Percentiles rank a stretch among this genome's conserved stretches.
phyloP scores from a whole-genome alignment of 805 yeast genomes.

The Pichia manshurica region DNA sequence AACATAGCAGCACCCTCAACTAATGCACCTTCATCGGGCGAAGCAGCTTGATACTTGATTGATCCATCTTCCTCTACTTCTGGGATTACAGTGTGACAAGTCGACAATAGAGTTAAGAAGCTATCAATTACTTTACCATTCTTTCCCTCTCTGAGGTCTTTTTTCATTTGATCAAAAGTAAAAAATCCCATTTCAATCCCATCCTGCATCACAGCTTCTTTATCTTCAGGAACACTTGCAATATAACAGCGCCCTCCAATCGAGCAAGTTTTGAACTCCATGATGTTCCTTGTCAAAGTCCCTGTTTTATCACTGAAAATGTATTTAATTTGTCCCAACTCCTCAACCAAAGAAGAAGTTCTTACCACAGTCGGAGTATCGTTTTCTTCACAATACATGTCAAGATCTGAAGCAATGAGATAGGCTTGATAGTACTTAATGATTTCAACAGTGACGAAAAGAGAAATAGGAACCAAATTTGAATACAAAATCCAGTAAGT shows the following conservation, averaged over 20 bases:
- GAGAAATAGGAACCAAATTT: constrained; percentile 93
- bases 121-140: constrained; percentile 58
- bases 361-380: constrained; percentile 95
- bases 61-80: constrained; percentile 59
- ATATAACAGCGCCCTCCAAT: constrained; percentile 91
- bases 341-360: constrained; percentile 94
- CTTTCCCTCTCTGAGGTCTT: constrained; percentile 31
- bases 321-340: constrained; percentile 93
- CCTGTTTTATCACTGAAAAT: constrained; percentile 98
- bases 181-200: constrained; percentile 79
- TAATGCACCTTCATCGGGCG: constrained; percentile 98
- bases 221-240: constrained; percentile 87
- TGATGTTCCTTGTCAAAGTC: constrained; percentile 88
- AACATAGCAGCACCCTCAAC: constrained; percentile 92
- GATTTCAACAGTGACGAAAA: constrained; percentile 93
- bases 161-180: constrained; percentile 58
- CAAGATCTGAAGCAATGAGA: constrained; percentile 90
- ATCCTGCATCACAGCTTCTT: constrained; percentile 59
- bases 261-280: constrained; percentile 93
- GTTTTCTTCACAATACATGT: constrained; percentile 78
- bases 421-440: constrained; percentile 94
- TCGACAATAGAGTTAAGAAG: constrained; percentile 76
- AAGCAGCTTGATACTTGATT: constrained; percentile 95
- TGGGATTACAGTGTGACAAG: constrained; percentile 98
- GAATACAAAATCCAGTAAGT: constrained; percentile 97